Conservation (phyloP, 352 stramenopile species). For the Phytophthora brassicae region DNA sequence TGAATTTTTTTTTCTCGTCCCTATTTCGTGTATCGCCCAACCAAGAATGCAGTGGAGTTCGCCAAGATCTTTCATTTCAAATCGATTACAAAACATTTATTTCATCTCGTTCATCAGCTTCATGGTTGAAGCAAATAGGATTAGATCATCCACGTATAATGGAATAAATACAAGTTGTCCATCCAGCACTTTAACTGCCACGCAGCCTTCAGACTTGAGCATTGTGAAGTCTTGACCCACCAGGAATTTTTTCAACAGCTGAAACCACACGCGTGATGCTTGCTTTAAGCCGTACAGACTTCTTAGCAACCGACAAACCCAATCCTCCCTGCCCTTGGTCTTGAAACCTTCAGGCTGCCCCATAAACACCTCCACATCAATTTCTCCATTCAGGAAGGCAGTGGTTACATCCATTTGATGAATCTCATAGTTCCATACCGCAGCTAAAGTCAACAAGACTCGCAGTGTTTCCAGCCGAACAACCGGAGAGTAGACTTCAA, state of each 20-base stretch:
- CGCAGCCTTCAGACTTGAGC: constrained; percentile 22
- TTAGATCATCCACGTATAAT: constrained; percentile 30
- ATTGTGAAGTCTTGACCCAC: constrained; percentile 16
- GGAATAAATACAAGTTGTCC: constrained; percentile 19
- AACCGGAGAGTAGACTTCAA: constrained; percentile 1
- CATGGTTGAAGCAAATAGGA: constrained; percentile 24
- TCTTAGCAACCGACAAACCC: constrained; percentile 20
- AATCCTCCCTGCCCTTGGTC: constrained; percentile 15
- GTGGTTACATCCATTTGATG: constrained; percentile 1
- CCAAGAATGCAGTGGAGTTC: constrained; percentile 24
- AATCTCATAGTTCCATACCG: neutral
- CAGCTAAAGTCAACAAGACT: neutral
- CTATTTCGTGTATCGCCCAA: constrained; percentile 23
- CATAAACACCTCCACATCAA: constrained; percentile 26
- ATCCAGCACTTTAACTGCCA: constrained; percentile 17
- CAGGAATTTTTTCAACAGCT: constrained; percentile 18
- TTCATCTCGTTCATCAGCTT: constrained; percentile 16
- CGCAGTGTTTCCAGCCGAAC: neutral
- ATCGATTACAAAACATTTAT: constrained; percentile 6
- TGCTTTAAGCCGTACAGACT: constrained; percentile 27
- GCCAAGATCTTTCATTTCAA: constrained; percentile 28
- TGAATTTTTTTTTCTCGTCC: neutral
- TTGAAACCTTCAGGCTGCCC: constrained; percentile 19
- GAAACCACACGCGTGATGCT: constrained; percentile 28
- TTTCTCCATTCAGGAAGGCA: constrained; percentile 1